Evolutionary conservation across 352 stramenopile species (phyloP), one percentile per base, ranked within the genome.

Genomic region (Phytophthora kernoviae): DNA sequence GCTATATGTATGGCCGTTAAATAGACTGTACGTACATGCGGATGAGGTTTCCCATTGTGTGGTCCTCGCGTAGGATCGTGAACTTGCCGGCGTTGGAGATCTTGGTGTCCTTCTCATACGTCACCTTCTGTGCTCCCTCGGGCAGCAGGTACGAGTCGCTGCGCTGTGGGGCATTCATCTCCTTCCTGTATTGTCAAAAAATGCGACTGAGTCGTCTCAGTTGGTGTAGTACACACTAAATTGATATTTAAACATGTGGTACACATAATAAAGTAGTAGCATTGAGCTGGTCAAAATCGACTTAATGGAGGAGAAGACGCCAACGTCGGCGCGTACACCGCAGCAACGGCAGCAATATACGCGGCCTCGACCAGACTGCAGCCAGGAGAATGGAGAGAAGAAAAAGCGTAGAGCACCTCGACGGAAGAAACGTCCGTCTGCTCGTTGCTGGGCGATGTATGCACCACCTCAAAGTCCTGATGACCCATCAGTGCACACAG

Each of bases 11-110:
- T 32, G 11, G 26, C 4, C 11, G 6, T 9, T 17, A 40, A 22
- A 39, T 21, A 22, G n/a, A 9, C 8, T 11, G n/a, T 4, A 74
- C 84, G 75, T 69, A 97, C 95, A 99, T 99, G 54, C 97, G 94
- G 57, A 99, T 88, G 57, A 99, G 87, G 71, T 99, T 99, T 39
- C 88, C 94, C 40, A 99, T 86, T 0, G 97, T 99, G 78, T 99
- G 97, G 81, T 99, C 97, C 77, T 99, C 97, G 47, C 98, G 98
- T 54, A 98, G 91, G 65, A 99, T 94, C 46, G 90, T 98, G 70
- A 99, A 99, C 45, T 96, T 98, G 54, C 96, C 97, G 20, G 96
- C 95, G 71, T 99, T 99, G 26, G 92, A 87, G 55, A 99, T 97
- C 81, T 99, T 98, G 24, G 96, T 98, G 75, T 99, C 96, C 37